These are phyloP conservation scores for Opeltia flavorubescens DNA, from an alignment of 495 filamentous ascomycete genomes.

Conservation along the genomic window DNA sequence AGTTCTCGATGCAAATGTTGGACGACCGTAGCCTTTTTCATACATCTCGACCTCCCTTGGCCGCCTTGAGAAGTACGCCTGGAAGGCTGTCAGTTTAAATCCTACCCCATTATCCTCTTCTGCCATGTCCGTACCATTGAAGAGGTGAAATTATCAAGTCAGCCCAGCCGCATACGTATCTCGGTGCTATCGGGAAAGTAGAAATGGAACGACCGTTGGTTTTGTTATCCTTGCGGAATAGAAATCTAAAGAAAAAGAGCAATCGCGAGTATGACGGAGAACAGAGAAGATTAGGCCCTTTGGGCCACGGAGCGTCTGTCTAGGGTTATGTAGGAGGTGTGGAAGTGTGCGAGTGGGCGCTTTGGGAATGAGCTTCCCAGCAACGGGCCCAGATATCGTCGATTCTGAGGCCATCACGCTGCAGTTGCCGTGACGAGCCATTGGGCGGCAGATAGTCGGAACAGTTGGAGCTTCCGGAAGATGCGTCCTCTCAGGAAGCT, in stretches of 20 bases:
- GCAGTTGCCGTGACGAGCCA: conserved; percentile 4
- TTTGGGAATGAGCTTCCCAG: not conserved
- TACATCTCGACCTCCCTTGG: conserved; percentile 28
- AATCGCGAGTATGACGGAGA: conserved; percentile 9
- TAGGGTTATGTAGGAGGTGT: conserved; percentile 21
- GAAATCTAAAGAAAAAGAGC: conserved; percentile 1
- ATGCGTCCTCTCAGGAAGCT: not conserved
- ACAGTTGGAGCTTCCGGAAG: conserved; percentile 2
- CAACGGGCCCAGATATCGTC: not conserved
- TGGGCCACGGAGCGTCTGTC: conserved; percentile 19
- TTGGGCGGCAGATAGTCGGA: conserved; percentile 2
- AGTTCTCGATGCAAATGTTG: conserved; percentile 14
- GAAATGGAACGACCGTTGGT: not conserved
- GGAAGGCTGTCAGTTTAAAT: not conserved
- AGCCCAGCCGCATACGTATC: conserved; percentile 1
- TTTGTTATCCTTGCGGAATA: conserved; percentile 9
- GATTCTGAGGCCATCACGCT: conserved; percentile 1
- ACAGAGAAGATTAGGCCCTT: conserved; percentile 11
- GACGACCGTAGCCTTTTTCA: conserved; percentile 22
- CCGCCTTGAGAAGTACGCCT: conserved; percentile 20
- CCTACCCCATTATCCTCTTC: not conserved
- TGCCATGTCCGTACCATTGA: not conserved
- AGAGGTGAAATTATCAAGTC: not conserved
- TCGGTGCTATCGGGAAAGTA: not conserved
- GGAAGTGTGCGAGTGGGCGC: conserved; percentile 1